Conservation (phyloP, 371 early-diverging fungal genomes). For the Rhizomucor pusillus region DNA sequence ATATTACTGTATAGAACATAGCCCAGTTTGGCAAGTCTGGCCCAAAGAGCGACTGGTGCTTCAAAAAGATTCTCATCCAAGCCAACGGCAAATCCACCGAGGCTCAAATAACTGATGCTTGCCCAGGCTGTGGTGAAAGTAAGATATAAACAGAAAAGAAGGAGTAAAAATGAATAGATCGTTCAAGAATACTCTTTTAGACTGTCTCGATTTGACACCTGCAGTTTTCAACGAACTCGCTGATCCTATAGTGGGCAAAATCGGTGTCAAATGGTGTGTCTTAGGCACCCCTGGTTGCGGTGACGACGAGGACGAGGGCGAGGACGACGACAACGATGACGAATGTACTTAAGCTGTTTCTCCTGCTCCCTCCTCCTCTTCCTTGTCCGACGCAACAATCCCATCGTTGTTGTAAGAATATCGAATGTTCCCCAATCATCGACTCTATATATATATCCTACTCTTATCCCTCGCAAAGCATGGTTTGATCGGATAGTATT, state of each 20-base stretch:
- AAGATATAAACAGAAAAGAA: conserved; percentile 1
- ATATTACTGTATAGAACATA: conserved; percentile 17
- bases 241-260: conserved; percentile 41
- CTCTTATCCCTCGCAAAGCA: too few relatives aligned
- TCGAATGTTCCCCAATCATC: too few relatives aligned
- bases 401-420: too few relatives aligned
- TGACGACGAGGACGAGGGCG: background rate
- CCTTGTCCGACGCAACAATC: too few relatives aligned
- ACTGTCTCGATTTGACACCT: conserved; percentile 57
- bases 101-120: conserved; percentile 41
- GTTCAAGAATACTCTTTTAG: conserved; percentile 3
- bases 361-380: too few relatives aligned
- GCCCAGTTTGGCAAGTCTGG: conserved; percentile 34
- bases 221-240: conserved; percentile 58
- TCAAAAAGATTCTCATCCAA: conserved; percentile 33
- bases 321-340: background rate
- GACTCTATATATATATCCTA: too few relatives aligned
- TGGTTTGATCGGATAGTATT: too few relatives aligned
- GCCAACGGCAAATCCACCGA: conserved; percentile 17
- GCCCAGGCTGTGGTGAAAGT: conserved; percentile 36
- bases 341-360: too few relatives aligned
- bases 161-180: too few relatives aligned
- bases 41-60: conserved; percentile 38
- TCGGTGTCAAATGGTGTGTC: conserved; percentile 55
- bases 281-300: conserved; percentile 13